Evolutionary conservation across 108 stramenopile genomes (phyloP).

Genomic region (Cyclotella kingstonii): DNA sequence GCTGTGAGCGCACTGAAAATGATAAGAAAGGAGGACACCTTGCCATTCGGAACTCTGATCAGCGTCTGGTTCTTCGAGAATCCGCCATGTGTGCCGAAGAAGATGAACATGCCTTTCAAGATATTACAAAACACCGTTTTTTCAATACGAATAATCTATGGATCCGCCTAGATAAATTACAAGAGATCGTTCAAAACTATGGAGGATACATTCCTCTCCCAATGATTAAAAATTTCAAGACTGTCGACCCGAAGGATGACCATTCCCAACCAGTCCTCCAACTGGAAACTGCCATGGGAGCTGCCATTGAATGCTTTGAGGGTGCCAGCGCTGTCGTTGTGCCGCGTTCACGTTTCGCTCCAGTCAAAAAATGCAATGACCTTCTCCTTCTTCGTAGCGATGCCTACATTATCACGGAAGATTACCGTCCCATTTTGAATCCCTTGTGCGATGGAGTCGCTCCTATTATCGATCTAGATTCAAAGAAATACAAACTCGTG

Average conservation of each 20-base stretch:
- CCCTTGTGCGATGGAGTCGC: slow-evolving; percentile 82
- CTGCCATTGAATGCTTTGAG: slow-evolving; percentile 97
- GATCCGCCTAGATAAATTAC: slow-evolving; percentile 95
- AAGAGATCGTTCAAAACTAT: slow-evolving; percentile 87
- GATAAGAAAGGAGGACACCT: slow-evolving; percentile 99
- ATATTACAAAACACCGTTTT: slow-evolving; percentile 91
- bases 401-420: slow-evolving; percentile 88
- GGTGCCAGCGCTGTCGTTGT: slow-evolving; percentile 93
- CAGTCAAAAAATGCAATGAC: slow-evolving; percentile 99
- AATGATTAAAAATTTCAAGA: slow-evolving; percentile 98
- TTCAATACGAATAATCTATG: slow-evolving; percentile 99
- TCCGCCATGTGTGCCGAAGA: slow-evolving; percentile 97
- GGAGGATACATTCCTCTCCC: slow-evolving; percentile 97
- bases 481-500: slow-evolving; percentile 96
- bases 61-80: slow-evolving; percentile 94
- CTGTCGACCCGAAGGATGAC: slow-evolving; percentile 98
- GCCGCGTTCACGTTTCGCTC: slow-evolving; percentile 96
- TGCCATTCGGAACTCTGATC: slow-evolving; percentile 85
- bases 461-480: slow-evolving; percentile 88
- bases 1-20: slow-evolving; percentile 93
- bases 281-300: slow-evolving; percentile 99
- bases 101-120: slow-evolving; percentile 95
- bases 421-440: slow-evolving; percentile 87
- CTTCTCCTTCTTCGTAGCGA: slow-evolving; percentile 95
- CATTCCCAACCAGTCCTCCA: slow-evolving; percentile 89